Conservation (phyloP, 1,284 basidiomycete species). For the Papiliotrema terrestris region DNA sequence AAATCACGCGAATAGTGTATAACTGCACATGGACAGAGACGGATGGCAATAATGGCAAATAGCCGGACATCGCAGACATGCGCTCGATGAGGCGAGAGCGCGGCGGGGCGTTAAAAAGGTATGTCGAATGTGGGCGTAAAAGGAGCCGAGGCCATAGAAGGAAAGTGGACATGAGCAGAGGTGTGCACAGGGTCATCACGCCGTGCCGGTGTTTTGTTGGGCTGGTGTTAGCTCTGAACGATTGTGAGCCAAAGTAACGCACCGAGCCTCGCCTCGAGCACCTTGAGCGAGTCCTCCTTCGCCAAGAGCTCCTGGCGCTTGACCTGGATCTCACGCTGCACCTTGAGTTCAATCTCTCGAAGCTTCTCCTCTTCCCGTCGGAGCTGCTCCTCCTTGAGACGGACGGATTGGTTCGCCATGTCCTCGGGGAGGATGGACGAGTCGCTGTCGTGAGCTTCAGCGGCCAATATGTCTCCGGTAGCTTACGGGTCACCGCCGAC, state of each 20-base stretch:
- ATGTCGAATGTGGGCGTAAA: too few species aligned
- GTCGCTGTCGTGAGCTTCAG: slow-evolving; percentile 55
- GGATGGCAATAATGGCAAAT: too few species aligned
- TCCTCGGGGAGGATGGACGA: slow-evolving; percentile 88
- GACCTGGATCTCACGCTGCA: slow-evolving; percentile 98
- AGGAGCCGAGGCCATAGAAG: too few species aligned
- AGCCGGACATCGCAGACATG: too few species aligned
- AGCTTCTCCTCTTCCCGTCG: slow-evolving; percentile 97
- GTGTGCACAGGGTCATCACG: background rate
- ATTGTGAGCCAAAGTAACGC: slow-evolving; percentile 9
- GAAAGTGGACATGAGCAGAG: background rate
- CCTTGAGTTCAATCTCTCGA: slow-evolving; percentile 96
- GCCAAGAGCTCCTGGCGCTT: slow-evolving; percentile 94
- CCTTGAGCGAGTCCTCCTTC: slow-evolving; percentile 68
- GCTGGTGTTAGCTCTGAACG: background rate
- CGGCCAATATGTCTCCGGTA: background rate
- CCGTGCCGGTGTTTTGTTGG: background rate
- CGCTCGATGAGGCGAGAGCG: too few species aligned
- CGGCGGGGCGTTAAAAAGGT: too few species aligned
- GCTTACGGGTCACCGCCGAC: slow-evolving; percentile 79
- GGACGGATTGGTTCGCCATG: slow-evolving; percentile 90
- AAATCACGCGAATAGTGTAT: too few species aligned
- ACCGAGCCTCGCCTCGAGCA: slow-evolving; percentile 49
- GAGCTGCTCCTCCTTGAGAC: slow-evolving; percentile 98
- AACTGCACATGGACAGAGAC: too few species aligned